These are phyloP conservation scores for Emergomyces pasteurianus DNA, from an alignment of 2,329 filamentous ascomycete genomes.

Conservation along the genomic window DNA sequence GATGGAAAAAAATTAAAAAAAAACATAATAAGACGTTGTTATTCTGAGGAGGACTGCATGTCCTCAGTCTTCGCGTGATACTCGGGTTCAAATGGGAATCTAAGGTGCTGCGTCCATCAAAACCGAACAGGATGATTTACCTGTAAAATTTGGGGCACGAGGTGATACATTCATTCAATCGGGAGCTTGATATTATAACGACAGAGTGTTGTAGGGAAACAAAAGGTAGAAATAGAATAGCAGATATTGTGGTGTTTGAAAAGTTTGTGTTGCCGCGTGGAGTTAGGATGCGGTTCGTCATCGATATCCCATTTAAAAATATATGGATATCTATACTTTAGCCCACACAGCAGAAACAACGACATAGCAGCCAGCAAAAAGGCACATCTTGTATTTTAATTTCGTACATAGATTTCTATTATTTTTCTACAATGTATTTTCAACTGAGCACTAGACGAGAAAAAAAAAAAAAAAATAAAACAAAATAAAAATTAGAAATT, in stretches of 20 bases:
- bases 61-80: not conserved
- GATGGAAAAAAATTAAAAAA: too few species aligned
- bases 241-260: not conserved
- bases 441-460: too few species aligned
- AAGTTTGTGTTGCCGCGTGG: not conserved
- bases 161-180: not conserved
- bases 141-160: not conserved
- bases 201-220: not conserved
- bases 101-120: not conserved
- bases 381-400: not conserved
- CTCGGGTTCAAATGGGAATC: too few species aligned
- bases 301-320: too few species aligned
- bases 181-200: not conserved
- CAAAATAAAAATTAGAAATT: not conserved
- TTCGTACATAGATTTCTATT: not conserved
- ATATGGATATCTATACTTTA: too few species aligned
- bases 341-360: not conserved
- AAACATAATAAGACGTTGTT: too few species aligned
- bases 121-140: not conserved
- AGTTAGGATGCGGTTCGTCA: not conserved
- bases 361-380: not conserved
- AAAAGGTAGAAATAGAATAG: not conserved
- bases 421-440: not conserved
- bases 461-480: not conserved
- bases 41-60: not conserved